Evolutionary conservation across 1,284 basidiomycete species (phyloP), one percentile per base, ranked within the genome.

Genomic region (Cryptococcus jaspeensis): DNA sequence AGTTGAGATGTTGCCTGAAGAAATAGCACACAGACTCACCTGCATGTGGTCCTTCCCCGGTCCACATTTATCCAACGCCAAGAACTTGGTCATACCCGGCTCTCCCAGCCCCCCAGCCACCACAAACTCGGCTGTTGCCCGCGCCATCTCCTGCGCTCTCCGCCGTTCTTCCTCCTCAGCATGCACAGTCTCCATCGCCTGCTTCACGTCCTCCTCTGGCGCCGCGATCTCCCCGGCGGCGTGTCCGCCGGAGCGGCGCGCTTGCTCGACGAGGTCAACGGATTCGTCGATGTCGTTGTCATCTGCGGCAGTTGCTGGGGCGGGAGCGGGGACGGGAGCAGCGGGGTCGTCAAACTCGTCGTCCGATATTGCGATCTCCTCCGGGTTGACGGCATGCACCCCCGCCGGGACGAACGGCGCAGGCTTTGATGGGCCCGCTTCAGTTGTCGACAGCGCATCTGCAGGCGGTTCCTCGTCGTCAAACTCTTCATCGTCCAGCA

Each of bases 21-120:
- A 22, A 23, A 23, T 28, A 38, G 16, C n/a, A n/a, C n/a, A n/a
- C n/a, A n/a, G n/a, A 53, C 71, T 53, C 65, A 90, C 92, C 82
- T 97, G 92, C 5, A 99, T 82, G 71, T 92, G 96, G 50, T 89
- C 84, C 48, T 89, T 84, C 11, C 81, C 82, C 0, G 88, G 87
- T 0, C 93, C 82, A 67, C 93, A 97, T 74, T 99, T 98, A 79
- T 96, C 92, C 3, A 99, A 80, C 1, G 95, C 93, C 12, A 99
- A 78, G 76, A 99, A 99, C 51, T 82, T 84, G 0, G 95, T 98
- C 35, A 64, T 49, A 41, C 59, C 56, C 75, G 69, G 22, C 60
- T 70, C 59, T 35, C 54, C 36, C 45, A 44, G n/a, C 18, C 56
- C 44, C 11, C 56, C 43, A 28, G 58, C n/a, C 56, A 56, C 66